A percentile compares a stretch with the other conserved stretches of the same genome.
These are phyloP conservation scores for Cafeteria roenbergensis DNA, from an alignment of 108 stramenopile species.

Conservation along the genomic window DNA sequence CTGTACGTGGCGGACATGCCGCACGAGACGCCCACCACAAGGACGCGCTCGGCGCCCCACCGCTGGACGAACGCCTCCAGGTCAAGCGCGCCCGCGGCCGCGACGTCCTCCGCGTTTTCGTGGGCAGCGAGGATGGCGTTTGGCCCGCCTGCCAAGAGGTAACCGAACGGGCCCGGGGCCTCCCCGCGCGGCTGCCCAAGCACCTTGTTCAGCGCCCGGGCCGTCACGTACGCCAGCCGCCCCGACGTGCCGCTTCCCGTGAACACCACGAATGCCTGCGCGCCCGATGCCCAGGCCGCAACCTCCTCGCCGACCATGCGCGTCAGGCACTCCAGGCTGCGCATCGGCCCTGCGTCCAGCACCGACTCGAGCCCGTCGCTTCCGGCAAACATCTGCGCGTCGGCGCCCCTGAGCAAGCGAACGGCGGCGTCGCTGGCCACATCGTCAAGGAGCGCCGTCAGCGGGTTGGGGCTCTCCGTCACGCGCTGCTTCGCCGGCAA, in stretches of 20 bases:
- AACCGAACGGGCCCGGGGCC: neutral
- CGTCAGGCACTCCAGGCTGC: neutral
- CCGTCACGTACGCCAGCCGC: neutral
- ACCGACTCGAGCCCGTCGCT: no score
- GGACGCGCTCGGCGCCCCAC: neutral
- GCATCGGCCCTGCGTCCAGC: neutral
- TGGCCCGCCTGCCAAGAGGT: conserved; percentile 1
- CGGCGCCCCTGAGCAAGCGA: neutral
- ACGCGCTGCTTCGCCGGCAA: no score
- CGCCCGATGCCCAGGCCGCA: neutral
- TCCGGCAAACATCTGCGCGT: neutral
- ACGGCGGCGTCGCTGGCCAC: no score
- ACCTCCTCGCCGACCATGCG: neutral
- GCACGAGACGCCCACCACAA: conserved; percentile 8
- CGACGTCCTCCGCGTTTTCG: neutral
- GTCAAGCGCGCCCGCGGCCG: neutral
- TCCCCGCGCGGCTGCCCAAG: no score
- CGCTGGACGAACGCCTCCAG: neutral
- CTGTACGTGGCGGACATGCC: conserved; percentile 10
- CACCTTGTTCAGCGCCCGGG: neutral
- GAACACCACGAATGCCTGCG: neutral
- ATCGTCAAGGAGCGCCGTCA: no score
- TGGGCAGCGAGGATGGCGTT: neutral
- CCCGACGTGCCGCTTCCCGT: conserved; percentile 7
- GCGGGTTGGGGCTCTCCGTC: no score